phyloP scores from a whole-genome alignment of 352 stramenopile species.

The Discostella stelligera region DNA sequence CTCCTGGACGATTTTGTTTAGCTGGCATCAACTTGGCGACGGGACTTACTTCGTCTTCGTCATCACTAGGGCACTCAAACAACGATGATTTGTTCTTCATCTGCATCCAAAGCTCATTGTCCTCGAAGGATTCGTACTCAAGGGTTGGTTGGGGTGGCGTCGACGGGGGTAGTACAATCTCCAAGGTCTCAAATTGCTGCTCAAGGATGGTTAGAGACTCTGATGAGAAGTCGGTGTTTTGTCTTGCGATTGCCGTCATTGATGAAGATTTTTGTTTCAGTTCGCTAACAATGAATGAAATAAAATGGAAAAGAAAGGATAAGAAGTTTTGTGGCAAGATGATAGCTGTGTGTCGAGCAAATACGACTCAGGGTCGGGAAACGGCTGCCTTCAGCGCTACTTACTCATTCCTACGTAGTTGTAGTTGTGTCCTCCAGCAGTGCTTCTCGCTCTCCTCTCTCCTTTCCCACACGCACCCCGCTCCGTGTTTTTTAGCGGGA shows the following conservation, averaged over 20 bases:
- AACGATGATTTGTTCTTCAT: not conserved
- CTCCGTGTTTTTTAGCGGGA: not conserved
- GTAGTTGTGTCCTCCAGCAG: too few species aligned
- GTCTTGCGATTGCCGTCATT: not conserved
- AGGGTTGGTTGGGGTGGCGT: not conserved
- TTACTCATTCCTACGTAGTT: too few species aligned
- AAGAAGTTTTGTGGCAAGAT: not conserved
- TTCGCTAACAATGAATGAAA: not conserved
- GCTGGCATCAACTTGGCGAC: not conserved
- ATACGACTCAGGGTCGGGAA: too few species aligned
- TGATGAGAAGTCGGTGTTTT: not conserved
- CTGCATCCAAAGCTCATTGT: not conserved
- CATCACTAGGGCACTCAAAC: not conserved
- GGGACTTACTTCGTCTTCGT: not conserved
- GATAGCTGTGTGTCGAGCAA: not conserved
- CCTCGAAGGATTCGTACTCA: not conserved
- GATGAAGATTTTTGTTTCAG: not conserved
- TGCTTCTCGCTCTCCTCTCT: too few species aligned
- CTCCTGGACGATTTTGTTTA: not conserved
- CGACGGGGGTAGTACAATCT: not conserved
- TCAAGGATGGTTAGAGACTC: not conserved
- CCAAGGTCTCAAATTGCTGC: not conserved
- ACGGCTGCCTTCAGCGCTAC: too few species aligned
- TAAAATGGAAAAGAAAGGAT: not conserved
- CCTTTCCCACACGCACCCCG: too few species aligned